These are phyloP conservation scores for Hortiboletus campestris DNA, from an alignment of 768 basidiomycete genomes.

Conservation along the genomic window DNA sequence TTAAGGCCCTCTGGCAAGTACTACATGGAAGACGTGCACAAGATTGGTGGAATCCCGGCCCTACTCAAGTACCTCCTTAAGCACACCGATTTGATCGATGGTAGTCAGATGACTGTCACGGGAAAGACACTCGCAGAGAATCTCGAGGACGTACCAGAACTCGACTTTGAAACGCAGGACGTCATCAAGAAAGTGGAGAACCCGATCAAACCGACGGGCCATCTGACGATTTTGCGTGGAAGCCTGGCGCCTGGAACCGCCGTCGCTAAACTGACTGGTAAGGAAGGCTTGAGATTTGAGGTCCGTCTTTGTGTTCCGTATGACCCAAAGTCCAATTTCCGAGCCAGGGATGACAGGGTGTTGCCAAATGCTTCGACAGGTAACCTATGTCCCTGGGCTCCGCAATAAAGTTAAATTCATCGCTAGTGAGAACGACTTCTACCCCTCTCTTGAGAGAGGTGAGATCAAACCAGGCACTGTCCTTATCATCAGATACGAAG, in stretches of 20 bases:
- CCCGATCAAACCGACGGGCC: conserved; percentile 86
- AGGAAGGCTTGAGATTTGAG: conserved; percentile 84
- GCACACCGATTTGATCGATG: conserved; percentile 76
- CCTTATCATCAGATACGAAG: conserved; percentile 84
- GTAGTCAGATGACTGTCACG: conserved; percentile 83
- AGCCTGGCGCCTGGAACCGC: conserved; percentile 84
- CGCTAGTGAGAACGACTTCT: conserved; percentile 63
- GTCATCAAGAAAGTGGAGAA: conserved; percentile 69
- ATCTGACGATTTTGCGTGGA: conserved; percentile 85
- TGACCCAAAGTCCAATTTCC: background rate
- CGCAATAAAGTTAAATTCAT: background rate
- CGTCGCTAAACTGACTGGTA: conserved; percentile 92
- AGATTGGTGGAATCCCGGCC: conserved; percentile 80
- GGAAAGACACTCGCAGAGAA: conserved; percentile 90
- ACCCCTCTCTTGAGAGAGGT: conserved; percentile 67
- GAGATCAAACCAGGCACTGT: conserved; percentile 75
- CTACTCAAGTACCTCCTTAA: conserved; percentile 82
- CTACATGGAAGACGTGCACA: conserved; percentile 89
- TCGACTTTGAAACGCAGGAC: conserved; percentile 71
- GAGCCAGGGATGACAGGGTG: conserved; percentile 43
- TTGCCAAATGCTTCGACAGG: conserved; percentile 78
- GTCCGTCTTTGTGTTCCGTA: conserved; percentile 35
- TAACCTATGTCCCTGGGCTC: conserved; percentile 19
- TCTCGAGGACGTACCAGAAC: conserved; percentile 70
- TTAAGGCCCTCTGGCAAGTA: conserved; percentile 78